phyloP scores from a whole-genome alignment of 2,329 filamentous ascomycete species.

The Aureobasidium sp. region DNA sequence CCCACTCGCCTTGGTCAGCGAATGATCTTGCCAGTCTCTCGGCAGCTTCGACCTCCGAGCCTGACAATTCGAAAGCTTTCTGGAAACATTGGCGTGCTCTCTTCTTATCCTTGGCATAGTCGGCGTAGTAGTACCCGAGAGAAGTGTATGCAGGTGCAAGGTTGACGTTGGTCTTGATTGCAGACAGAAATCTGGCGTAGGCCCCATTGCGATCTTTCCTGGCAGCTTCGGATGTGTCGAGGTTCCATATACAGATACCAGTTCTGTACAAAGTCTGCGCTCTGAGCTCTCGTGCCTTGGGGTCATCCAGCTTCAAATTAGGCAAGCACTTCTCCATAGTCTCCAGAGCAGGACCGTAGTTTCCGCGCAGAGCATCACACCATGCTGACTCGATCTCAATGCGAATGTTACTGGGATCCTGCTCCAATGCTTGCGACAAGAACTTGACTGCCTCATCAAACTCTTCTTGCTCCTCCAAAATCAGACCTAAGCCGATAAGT shows the following conservation, averaged over 20 bases:
- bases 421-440: constrained; percentile 62
- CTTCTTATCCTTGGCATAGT: constrained; percentile 80
- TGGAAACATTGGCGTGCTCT: constrained; percentile 89
- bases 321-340: constrained; percentile 64
- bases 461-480: constrained; percentile 88
- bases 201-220: constrained; percentile 74
- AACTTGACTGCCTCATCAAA: constrained; percentile 76
- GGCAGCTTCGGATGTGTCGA: constrained; percentile 63
- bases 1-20: constrained; percentile 88
- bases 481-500: constrained; percentile 80
- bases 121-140: constrained; percentile 81
- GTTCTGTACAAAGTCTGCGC: constrained; percentile 81
- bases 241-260: constrained; percentile 78
- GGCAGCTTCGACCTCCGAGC: constrained; percentile 76
- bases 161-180: constrained; percentile 78
- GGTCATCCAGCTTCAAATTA: constrained; percentile 53
- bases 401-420: constrained; percentile 65
- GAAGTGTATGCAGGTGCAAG: constrained; percentile 87
- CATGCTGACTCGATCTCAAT: constrained; percentile 84
- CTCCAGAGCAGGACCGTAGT: constrained; percentile 57
- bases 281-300: constrained; percentile 59
- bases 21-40: constrained; percentile 80
- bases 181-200: constrained; percentile 73
- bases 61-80: constrained; percentile 87
- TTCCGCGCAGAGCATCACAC: constrained; percentile 77